phyloP scores from a whole-genome alignment of 768 basidiomycete genomes.

The Boletus huronensis region DNA sequence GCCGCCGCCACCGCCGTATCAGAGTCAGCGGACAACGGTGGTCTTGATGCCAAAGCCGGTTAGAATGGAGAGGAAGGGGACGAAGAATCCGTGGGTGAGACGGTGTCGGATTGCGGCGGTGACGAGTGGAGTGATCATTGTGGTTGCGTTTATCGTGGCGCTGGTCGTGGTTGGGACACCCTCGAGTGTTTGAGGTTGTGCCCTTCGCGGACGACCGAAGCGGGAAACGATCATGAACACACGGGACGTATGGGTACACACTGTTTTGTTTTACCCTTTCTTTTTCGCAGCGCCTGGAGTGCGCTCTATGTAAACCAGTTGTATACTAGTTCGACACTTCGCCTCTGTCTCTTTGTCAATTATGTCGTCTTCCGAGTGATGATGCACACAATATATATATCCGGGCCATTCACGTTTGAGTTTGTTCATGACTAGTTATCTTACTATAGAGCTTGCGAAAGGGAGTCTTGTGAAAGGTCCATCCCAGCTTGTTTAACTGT shows the following conservation, averaged over 20 bases:
- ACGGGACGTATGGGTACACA: too few relatives aligned
- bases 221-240: not conserved
- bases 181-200: not conserved
- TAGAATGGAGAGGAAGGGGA: conserved; percentile 1
- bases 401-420: too few relatives aligned
- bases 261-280: not conserved
- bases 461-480: too few relatives aligned
- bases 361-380: not conserved
- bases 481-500: too few relatives aligned
- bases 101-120: conserved; percentile 59
- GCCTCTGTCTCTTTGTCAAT: not conserved
- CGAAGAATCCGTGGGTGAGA: conserved; percentile 37
- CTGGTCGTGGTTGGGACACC: conserved; percentile 35
- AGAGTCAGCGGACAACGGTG: conserved; percentile 15
- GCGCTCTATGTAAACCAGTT: not conserved
- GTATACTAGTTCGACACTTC: conserved; percentile 11
- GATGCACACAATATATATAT: too few relatives aligned
- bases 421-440: too few relatives aligned
- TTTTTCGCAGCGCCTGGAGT: not conserved
- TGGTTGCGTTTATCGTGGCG: conserved; percentile 47
- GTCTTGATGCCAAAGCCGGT: conserved; percentile 21
- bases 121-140: conserved; percentile 50
- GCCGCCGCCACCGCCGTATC: conserved; percentile 26
- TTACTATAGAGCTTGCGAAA: too few relatives aligned
- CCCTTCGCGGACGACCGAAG: not conserved